Conservation (phyloP, 306 rosid species). For the Benincasa hispida region DNA sequence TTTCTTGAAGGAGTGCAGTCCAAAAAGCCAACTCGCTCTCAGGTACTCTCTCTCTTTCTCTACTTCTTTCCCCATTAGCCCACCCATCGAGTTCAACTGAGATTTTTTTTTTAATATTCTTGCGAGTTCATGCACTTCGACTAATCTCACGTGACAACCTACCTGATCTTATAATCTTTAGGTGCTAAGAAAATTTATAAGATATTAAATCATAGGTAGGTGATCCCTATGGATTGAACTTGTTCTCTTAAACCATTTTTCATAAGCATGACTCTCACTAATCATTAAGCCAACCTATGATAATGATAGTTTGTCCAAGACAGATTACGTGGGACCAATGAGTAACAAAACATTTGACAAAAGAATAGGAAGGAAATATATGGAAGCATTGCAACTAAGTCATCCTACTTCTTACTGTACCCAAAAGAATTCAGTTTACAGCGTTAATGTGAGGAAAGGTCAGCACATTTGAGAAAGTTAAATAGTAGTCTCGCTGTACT, state of each 20-base stretch:
- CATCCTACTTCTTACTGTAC: neutral
- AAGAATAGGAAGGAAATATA: neutral
- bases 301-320: neutral
- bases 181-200: neutral
- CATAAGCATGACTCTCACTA: too few relatives aligned
- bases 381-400: neutral
- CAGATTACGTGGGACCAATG: neutral
- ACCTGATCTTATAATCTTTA: neutral
- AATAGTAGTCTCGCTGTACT: too few relatives aligned
- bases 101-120: too few relatives aligned
- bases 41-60: neutral
- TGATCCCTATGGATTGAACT: too few relatives aligned
- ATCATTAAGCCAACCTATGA: too few relatives aligned
- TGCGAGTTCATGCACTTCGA: neutral
- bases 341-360: neutral
- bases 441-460: too few relatives aligned
- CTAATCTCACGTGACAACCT: neutral
- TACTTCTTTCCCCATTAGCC: neutral
- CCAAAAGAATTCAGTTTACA: too few relatives aligned
- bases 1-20: neutral
- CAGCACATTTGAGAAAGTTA: too few relatives aligned
- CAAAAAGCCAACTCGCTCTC: neutral
- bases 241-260: too few relatives aligned
- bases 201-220: neutral
- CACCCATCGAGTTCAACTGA: too few relatives aligned